Conservation (phyloP, 192 early-diverging fungal species). For the Tieghemiomyces parasiticus region DNA sequence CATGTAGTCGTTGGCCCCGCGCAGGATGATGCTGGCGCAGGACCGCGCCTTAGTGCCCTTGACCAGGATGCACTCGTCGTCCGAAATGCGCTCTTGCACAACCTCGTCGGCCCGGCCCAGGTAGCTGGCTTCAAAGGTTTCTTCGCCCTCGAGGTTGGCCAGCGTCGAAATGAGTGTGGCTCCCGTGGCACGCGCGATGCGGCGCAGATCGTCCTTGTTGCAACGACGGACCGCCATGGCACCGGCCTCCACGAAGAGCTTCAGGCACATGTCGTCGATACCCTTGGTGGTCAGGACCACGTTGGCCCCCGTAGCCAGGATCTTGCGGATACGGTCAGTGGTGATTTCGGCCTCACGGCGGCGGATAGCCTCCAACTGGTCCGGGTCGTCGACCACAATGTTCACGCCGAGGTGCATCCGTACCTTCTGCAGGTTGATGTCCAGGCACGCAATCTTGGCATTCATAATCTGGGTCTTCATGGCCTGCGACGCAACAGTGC, state of each 20-base stretch:
- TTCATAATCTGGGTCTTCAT: constrained; percentile 76
- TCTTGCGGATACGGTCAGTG: constrained; percentile 88
- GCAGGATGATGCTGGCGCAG: constrained; percentile 86
- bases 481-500: constrained; percentile 91
- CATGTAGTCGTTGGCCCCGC: constrained; percentile 99
- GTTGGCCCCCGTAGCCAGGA: constrained; percentile 88
- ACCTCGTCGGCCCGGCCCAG: constrained; percentile 93
- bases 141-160: constrained; percentile 95
- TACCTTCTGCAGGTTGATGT: constrained; percentile 97
- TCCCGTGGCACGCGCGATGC: constrained; percentile 96
- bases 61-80: constrained; percentile 95
- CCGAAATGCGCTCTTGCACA: constrained; percentile 91
- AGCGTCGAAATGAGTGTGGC: constrained; percentile 87
- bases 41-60: constrained; percentile 80
- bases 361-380: constrained; percentile 93
- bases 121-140: constrained; percentile 81
- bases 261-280: constrained; percentile 97
- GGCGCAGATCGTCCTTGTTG: constrained; percentile 92
- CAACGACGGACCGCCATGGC: constrained; percentile 93
- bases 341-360: constrained; percentile 90
- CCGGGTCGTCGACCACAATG: constrained; percentile 96
- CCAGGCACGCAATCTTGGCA: constrained; percentile 94
- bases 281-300: constrained; percentile 97
- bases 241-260: constrained; percentile 96
- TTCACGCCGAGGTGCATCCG: constrained; percentile 97